Evolutionary conservation across 805 yeast genomes (phyloP), one percentile per base, ranked within the genome.

Genomic region (Starmerella potacharoeniae): DNA sequence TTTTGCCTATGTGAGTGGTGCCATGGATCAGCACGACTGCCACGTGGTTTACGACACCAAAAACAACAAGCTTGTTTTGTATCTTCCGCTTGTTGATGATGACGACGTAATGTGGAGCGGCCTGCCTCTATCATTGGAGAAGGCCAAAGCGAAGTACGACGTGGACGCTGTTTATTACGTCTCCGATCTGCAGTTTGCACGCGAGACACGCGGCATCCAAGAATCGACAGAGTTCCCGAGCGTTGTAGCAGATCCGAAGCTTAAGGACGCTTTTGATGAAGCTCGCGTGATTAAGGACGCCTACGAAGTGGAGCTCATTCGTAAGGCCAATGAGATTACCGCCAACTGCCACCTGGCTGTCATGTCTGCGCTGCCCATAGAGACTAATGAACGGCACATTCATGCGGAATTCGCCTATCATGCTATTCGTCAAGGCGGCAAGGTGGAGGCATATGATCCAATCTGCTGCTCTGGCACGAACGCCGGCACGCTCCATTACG

Each of bases 81-180:
- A 84, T 65, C 73, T 93, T 51, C 97, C 97, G 0, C 78, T 84
- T 52, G 75, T 91, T 41, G 96, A 89, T 65, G 71, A 77, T 44
- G 97, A 93, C 45, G 96, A 87, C 66, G 84, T 91, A 43, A 84
- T 93, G 88, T 91, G 98, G 98, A 83, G 93, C 55, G 98, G 98
- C 0, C 65, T 84, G 69, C 98, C 98, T 5, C 59, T 87, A 52
- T 72, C 79, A 41, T 59, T 75, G 3, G 82, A 83, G 48, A 82
- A 83, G 17, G 96, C 96, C 0, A 53, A 68, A 49, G 66, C 72
- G 22, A 75, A 74, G 58, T 91, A 71, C 62, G 96, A 91, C 64
- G 90, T 88, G 34, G 97, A 93, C 68, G 84, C 80, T 44, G 95
- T 90, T 48, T 68, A 78, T 55, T 86, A 83, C 63, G 77, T 75